Evolutionary conservation across 768 basidiomycete genomes (phyloP).

Genomic region (Mycena venus): DNA sequence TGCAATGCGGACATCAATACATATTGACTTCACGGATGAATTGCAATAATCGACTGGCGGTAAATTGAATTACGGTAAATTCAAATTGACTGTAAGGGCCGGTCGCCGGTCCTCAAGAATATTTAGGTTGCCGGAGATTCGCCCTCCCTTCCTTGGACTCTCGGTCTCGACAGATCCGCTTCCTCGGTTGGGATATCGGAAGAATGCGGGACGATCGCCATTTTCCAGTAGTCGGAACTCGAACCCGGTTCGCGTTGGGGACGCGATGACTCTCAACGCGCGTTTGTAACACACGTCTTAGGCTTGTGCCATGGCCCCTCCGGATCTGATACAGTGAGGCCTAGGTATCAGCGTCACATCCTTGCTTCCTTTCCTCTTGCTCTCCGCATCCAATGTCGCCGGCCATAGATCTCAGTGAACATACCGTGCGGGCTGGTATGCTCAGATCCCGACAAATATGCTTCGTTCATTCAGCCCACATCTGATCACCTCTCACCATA

Average conservation of each 20-base stretch:
- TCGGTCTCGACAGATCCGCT: not conserved
- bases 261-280: not conserved
- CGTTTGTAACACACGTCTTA: not conserved
- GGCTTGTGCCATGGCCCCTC: not conserved
- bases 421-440: no score
- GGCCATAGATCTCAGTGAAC: no score
- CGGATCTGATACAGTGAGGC: not conserved
- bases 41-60: not conserved
- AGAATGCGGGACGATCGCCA: not conserved
- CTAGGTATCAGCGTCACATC: not conserved
- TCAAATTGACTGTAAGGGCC: not conserved
- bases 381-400: not conserved
- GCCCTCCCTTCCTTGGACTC: not conserved
- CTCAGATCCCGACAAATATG: no score
- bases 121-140: not conserved
- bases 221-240: not conserved
- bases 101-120: not conserved
- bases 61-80: not conserved
- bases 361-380: conserved; percentile 1
- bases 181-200: not conserved
- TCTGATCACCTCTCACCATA: no score
- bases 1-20: no score
- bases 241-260: not conserved
- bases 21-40: not conserved
- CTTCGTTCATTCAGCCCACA: no score